Evolutionary conservation across 1,284 basidiomycete species (phyloP).

Genomic region (Ceratobasidium sp.): DNA sequence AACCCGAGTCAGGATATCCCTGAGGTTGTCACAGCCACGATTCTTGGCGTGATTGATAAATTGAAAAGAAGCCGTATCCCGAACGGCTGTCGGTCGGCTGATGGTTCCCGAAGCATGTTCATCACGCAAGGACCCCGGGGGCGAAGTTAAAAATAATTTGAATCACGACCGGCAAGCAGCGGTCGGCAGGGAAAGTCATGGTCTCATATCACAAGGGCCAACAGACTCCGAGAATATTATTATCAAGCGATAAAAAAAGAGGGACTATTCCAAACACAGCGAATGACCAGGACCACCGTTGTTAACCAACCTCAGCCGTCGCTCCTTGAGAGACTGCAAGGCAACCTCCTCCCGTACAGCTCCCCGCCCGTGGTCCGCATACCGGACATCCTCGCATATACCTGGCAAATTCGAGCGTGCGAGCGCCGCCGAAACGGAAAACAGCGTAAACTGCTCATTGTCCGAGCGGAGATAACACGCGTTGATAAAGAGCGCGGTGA

Average conservation of each 20-base stretch:
- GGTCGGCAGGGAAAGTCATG: too few relatives aligned
- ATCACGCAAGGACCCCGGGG: conserved; percentile 1
- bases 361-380: conserved; percentile 7
- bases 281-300: conserved; percentile 32
- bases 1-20: neutral
- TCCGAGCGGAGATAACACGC: conserved; percentile 21
- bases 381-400: conserved; percentile 33
- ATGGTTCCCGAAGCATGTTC: neutral
- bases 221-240: neutral
- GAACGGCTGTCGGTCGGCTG: neutral
- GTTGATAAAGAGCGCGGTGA: conserved; percentile 32
- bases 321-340: conserved; percentile 8
- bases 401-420: conserved; percentile 14
- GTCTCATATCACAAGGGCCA: too few relatives aligned
- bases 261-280: conserved; percentile 20
- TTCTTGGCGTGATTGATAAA: conserved; percentile 12
- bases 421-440: conserved; percentile 29
- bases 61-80: conserved; percentile 18
- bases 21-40: conserved; percentile 7
- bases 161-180: too few relatives aligned
- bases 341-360: conserved; percentile 12
- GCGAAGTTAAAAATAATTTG: neutral
- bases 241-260: neutral
- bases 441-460: conserved; percentile 37
- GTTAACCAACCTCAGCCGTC: conserved; percentile 11